Evolutionary conservation across 2,329 filamentous ascomycete genomes (phyloP).

Genomic region (Botrytis sinoallii): DNA sequence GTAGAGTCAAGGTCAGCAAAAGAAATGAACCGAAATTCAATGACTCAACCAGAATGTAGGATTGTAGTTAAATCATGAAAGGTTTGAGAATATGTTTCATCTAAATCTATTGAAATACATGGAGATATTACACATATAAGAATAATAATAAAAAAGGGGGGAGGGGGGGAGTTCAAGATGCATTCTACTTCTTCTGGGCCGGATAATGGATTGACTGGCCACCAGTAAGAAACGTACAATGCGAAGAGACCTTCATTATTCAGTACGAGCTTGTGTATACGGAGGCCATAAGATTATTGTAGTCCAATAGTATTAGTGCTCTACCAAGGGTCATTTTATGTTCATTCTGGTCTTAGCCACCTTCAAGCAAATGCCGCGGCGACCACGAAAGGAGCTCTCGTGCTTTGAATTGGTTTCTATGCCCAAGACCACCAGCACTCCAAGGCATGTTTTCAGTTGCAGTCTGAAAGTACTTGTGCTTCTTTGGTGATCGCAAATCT

Average conservation of each 20-base stretch:
- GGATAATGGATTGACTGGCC: background rate
- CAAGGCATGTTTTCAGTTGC: too few species aligned
- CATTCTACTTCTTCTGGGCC: background rate
- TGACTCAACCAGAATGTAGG: background rate
- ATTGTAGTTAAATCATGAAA: background rate
- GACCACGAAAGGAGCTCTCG: background rate
- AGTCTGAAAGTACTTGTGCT: too few species aligned
- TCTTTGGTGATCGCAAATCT: too few species aligned
- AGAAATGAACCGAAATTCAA: background rate
- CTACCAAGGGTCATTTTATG: background rate
- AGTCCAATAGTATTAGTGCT: background rate
- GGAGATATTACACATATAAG: background rate
- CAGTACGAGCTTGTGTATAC: background rate
- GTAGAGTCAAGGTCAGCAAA: background rate
- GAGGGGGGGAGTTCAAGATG: background rate
- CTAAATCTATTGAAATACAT: background rate
- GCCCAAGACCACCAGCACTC: too few species aligned
- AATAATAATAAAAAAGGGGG: too few species aligned
- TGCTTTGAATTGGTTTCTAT: background rate
- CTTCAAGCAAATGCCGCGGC: background rate
- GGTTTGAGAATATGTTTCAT: background rate
- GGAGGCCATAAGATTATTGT: background rate
- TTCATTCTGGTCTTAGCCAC: background rate
- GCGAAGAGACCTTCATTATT: background rate
- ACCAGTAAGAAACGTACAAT: background rate